These are phyloP conservation scores for Diaporthe helianthi DNA, from an alignment of 2,329 filamentous ascomycete species.

Conservation along the genomic window DNA sequence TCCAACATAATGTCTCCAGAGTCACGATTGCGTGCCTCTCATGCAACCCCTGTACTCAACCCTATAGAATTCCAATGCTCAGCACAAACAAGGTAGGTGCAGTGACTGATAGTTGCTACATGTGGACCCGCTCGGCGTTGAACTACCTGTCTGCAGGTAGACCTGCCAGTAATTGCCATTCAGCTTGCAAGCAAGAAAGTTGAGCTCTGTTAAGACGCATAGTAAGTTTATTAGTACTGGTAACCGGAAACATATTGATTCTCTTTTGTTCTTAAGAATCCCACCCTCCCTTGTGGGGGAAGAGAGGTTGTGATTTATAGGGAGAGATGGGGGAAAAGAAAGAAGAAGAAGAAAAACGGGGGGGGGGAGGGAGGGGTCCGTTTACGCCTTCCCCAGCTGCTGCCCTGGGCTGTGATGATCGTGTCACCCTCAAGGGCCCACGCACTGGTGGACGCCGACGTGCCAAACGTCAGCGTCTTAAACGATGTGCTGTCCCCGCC, in stretches of 20 bases:
- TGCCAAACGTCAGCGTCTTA: slow-evolving; percentile 57
- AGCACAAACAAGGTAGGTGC: slow-evolving; percentile 60
- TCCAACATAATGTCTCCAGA: neutral
- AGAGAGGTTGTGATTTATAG: no score
- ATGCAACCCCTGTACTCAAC: no score
- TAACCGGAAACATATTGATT: no score
- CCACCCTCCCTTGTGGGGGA: no score
- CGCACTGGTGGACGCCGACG: slow-evolving; percentile 50
- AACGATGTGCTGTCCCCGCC: slow-evolving; percentile 54
- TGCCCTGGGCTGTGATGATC: slow-evolving; percentile 53
- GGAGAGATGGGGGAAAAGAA: no score
- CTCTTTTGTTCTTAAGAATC: no score
- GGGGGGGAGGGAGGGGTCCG: neutral
- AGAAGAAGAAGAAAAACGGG: no score
- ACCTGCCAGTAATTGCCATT: slow-evolving; percentile 55
- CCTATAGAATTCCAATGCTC: neutral
- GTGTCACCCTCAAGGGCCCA: slow-evolving; percentile 58
- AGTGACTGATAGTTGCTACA: slow-evolving; percentile 63
- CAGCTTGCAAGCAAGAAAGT: slow-evolving; percentile 57
- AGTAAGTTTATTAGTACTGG: slow-evolving; percentile 28
- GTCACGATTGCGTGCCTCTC: neutral
- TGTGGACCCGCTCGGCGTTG: slow-evolving; percentile 54
- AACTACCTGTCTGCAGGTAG: slow-evolving; percentile 60
- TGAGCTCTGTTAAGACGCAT: slow-evolving; percentile 48
- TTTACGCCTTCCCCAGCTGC: slow-evolving; percentile 52